Percentiles rank a stretch among this genome's conserved stretches.
Evolutionary conservation across 2,329 filamentous ascomycete genomes (phyloP).

Genomic region (Periglandula ipomoeae): DNA sequence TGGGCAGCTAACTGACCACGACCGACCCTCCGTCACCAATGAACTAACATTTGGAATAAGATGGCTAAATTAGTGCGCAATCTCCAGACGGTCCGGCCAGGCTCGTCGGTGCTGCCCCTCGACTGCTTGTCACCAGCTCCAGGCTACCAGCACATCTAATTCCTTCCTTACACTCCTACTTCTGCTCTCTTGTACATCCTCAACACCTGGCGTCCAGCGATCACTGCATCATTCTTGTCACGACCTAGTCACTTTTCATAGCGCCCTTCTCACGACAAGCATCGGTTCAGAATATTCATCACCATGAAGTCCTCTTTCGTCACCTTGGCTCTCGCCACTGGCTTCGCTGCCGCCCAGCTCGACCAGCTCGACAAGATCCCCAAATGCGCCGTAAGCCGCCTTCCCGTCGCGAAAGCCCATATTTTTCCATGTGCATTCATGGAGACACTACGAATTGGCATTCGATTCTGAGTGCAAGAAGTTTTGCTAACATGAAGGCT

Average conservation of each 20-base stretch:
- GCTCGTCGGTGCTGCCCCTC: not conserved
- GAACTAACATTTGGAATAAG: too few species aligned
- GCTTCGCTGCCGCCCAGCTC: slow-evolving; percentile 25
- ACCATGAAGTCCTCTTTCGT: slow-evolving; percentile 28
- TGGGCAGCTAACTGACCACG: too few species aligned
- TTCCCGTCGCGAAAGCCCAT: not conserved
- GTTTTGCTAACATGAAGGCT: not conserved
- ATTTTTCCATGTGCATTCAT: not conserved
- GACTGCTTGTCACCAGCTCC: not conserved
- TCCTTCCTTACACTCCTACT: not conserved
- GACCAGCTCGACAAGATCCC: slow-evolving; percentile 20
- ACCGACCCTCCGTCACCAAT: too few species aligned
- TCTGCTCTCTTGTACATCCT: not conserved
- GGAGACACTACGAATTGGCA: not conserved
- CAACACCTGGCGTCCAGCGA: too few species aligned
- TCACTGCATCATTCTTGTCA: too few species aligned
- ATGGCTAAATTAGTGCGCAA: not conserved
- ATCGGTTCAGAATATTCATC: not conserved
- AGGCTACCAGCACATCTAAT: too few species aligned
- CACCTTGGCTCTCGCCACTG: slow-evolving; percentile 20
- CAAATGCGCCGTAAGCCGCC: slow-evolving; percentile 17
- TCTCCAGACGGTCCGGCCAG: not conserved
- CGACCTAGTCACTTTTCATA: not conserved
- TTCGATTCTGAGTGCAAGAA: too few species aligned
- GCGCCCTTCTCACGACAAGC: not conserved